Conservation (phyloP, 2,329 filamentous ascomycete genomes). For the Fusarium irregulare region DNA sequence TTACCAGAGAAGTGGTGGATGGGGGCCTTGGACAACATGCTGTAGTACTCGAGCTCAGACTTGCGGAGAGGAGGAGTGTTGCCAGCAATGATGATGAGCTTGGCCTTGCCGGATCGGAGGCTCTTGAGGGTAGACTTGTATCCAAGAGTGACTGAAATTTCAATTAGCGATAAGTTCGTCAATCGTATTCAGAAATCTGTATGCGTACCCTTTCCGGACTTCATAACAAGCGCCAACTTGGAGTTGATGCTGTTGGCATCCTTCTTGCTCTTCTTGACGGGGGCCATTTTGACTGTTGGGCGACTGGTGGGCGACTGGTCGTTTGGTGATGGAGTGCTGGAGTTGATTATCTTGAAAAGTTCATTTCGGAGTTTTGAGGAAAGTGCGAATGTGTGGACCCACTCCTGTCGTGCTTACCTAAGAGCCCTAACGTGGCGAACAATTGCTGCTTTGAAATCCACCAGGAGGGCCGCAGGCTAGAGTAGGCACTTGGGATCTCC, state of each 20-base stretch:
- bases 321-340: slow-evolving; percentile 50
- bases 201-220: slow-evolving; percentile 78
- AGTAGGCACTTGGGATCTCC: slow-evolving; percentile 45
- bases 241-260: slow-evolving; percentile 77
- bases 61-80: slow-evolving; percentile 99
- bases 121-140: slow-evolving; percentile 74
- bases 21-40: slow-evolving; percentile 90
- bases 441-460: not conserved
- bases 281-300: slow-evolving; percentile 70
- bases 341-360: slow-evolving; percentile 39
- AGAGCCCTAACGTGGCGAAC: not conserved
- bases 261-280: slow-evolving; percentile 85
- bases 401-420: not conserved
- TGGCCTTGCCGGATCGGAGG: slow-evolving; percentile 95
- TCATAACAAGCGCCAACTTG: slow-evolving; percentile 72
- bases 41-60: slow-evolving; percentile 96
- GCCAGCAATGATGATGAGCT: slow-evolving; percentile 92
- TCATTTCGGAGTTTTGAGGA: slow-evolving; percentile 41
- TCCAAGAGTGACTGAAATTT: slow-evolving; percentile 53
- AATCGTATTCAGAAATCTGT: not conserved
- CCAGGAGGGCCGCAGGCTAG: not conserved
- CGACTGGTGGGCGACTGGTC: slow-evolving; percentile 47
- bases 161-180: slow-evolving; percentile 22
- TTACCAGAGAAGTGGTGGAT: slow-evolving; percentile 99
- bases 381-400: slow-evolving; percentile 15